Conservation (phyloP, 208 protist species). For the Porcisia hertigi region DNA sequence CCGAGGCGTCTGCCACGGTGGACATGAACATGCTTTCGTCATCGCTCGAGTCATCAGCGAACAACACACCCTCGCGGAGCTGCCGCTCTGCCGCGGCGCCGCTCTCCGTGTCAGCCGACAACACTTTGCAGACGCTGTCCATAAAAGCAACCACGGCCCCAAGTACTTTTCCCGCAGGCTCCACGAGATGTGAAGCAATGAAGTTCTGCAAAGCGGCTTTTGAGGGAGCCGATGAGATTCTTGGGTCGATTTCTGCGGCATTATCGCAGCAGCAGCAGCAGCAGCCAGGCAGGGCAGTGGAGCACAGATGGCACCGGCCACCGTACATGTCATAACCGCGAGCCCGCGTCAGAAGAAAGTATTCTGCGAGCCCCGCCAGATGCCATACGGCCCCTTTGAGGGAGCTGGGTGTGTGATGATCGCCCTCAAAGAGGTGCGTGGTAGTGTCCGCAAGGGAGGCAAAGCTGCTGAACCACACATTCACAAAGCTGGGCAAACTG, state of each 20-base stretch:
- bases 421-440: constrained; percentile 42
- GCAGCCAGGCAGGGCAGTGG: neutral
- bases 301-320: constrained; percentile 15
- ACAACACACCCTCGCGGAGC: constrained; percentile 24
- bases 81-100: constrained; percentile 24
- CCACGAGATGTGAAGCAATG: constrained; percentile 26
- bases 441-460: constrained; percentile 42
- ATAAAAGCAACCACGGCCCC: constrained; percentile 32
- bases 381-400: constrained; percentile 52
- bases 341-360: constrained; percentile 31
- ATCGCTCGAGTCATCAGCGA: constrained; percentile 20
- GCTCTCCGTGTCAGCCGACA: constrained; percentile 30
- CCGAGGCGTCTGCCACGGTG: constrained; percentile 14
- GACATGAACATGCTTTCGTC: constrained; percentile 16
- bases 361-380: constrained; percentile 51
- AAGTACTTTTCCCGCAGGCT: constrained; percentile 24
- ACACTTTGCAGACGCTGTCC: constrained; percentile 27
- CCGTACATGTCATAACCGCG: constrained; percentile 32
- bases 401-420: constrained; percentile 37
- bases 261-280: constrained; percentile 3
- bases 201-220: constrained; percentile 21
- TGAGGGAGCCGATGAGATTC: neutral
- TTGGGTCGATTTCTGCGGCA: neutral
- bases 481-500: constrained; percentile 18
- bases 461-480: constrained; percentile 50